A percentile compares a stretch with the other conserved stretches of the same genome.
phyloP scores from a whole-genome alignment of 495 filamentous ascomycete genomes.

The Lepraria neglecta region DNA sequence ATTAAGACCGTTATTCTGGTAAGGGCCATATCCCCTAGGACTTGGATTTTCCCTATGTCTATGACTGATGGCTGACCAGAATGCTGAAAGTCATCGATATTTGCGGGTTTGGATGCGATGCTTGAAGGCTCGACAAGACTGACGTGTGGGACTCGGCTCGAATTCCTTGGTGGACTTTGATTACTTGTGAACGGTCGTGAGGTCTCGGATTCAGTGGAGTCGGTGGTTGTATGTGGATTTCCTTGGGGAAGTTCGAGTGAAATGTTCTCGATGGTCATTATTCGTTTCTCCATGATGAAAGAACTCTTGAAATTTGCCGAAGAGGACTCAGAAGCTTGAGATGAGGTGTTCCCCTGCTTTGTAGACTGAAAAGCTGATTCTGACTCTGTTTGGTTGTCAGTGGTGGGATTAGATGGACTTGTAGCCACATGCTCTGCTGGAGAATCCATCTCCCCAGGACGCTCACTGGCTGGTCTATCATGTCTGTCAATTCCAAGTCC shows the following conservation, averaged over 20 bases:
- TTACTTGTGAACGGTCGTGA: background rate
- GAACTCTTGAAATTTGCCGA: constrained; percentile 16
- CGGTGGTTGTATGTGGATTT: background rate
- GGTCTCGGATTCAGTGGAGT: background rate
- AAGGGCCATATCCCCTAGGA: constrained; percentile 24
- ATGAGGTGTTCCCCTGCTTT: background rate
- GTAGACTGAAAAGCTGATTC: background rate
- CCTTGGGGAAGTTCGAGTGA: constrained; percentile 4
- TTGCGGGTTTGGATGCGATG: background rate
- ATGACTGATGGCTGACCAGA: background rate
- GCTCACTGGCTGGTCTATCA: background rate
- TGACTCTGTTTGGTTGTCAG: background rate
- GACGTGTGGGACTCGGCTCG: background rate
- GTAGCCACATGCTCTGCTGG: background rate
- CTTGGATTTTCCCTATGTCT: constrained; percentile 16
- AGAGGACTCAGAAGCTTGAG: constrained; percentile 15
- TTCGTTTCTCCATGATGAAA: constrained; percentile 11
- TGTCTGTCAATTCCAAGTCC: background rate
- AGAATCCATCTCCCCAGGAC: background rate
- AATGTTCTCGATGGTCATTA: constrained; percentile 13
- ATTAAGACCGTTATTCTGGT: constrained; percentile 22
- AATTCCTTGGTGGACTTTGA: background rate
- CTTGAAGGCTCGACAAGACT: background rate
- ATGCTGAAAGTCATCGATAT: background rate
- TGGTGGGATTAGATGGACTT: background rate